Conservation (phyloP, 129 eudicot species). For the Flaveria bidentis region DNA sequence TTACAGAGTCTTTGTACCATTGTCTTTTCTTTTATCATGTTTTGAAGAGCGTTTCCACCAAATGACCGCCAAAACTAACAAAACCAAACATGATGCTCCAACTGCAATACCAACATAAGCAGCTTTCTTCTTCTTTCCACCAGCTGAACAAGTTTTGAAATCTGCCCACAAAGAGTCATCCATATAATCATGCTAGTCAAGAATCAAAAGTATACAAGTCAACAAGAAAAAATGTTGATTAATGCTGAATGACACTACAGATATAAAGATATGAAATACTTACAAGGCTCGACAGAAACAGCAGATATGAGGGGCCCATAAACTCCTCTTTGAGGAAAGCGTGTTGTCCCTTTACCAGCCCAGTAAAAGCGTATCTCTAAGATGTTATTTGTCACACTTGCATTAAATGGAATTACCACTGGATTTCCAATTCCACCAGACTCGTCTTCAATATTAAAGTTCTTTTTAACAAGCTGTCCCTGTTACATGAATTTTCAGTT, state of each 20-base stretch:
- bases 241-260: background rate
- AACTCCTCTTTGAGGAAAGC: constrained; percentile 36
- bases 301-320: constrained; percentile 55
- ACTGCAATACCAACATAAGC: constrained; percentile 45
- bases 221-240: background rate
- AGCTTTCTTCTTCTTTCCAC: constrained; percentile 37
- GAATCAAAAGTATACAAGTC: background rate
- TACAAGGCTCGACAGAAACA: constrained; percentile 44
- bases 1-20: constrained; percentile 30
- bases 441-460: constrained; percentile 40
- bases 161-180: constrained; percentile 33
- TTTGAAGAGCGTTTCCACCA: constrained; percentile 49
- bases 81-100: constrained; percentile 30
- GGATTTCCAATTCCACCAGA: constrained; percentile 35
- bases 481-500: constrained; percentile 16
- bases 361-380: constrained; percentile 47
- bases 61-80: constrained; percentile 37
- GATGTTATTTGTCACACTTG: constrained; percentile 28
- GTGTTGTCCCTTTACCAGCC: constrained; percentile 54
- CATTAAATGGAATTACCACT: constrained; percentile 15
- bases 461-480: constrained; percentile 38
- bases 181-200: background rate
- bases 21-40: constrained; percentile 36
- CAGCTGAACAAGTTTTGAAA: constrained; percentile 45
- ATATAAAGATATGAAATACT: constrained; percentile 5